Evolutionary conservation across 139 green algal species (phyloP), one percentile per base, ranked within the genome.

Genomic region (Chlorella ohadii): DNA sequence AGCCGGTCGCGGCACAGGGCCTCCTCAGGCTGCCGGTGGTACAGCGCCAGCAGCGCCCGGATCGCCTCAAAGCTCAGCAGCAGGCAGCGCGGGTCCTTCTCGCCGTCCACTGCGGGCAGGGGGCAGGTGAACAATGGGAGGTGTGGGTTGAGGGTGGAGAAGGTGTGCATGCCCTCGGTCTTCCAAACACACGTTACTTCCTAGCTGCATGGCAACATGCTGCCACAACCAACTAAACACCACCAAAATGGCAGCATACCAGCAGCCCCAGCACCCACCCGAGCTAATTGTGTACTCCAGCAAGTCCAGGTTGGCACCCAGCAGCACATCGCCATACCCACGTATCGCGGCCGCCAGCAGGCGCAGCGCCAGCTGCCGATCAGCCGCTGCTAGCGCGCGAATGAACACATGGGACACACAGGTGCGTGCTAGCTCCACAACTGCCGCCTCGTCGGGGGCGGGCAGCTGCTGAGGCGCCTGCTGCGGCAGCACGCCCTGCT

Each of bases 41-140:
- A 87, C 1, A 90, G 78, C 33, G 59, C 38, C 36, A 89, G 67
- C 63, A 87, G 31, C 27, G 22, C 20, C 6, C n/a, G 64, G 28
- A 86, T 41, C 20, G 47, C 64, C 39, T 92, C 36, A 38, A 98
- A 97, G 1, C 89, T 90, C 33, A 88, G 70, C 66, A 98, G 76
- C 41, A 98, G 89, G 86, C 94, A 97, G 55, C 96, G 91, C 13
- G 96, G 96, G 86, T 98, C 96, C 74, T 96, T 96, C 87, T 98
- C 96, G 22, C 94, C 96, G 76, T 98, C 96, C 47, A 96, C 78
- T 17, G 87, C 78, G 4, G 79, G 77, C 7, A 27, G 47, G 20
- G 41, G 9, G 63, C 39, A 67, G 23, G 13, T 20, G 36, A 36
- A 36, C 20, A 34, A 38, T 23, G 23, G 41, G 25, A 22, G 16